Conservation (phyloP, 768 basidiomycete species). For the Ramaria sp. region DNA sequence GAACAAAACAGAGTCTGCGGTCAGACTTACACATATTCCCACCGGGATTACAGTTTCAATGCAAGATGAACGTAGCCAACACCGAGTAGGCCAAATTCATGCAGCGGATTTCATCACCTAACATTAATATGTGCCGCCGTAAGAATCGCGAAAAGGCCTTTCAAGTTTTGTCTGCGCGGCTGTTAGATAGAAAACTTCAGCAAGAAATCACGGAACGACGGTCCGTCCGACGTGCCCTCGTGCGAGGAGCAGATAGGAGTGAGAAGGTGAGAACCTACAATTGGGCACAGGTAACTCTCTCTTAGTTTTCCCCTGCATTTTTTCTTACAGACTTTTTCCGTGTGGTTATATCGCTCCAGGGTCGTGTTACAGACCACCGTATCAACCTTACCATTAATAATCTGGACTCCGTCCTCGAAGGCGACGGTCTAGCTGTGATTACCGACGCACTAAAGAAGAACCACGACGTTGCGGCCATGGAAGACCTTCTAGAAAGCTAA, state of each 20-base stretch:
- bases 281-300: constrained; percentile 60
- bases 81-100: constrained; percentile 46
- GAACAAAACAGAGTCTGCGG: constrained; percentile 97
- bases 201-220: constrained; percentile 63
- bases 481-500: constrained; percentile 31
- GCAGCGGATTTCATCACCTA: neutral
- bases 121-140: neutral
- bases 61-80: constrained; percentile 96
- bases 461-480: constrained; percentile 45
- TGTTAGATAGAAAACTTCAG: constrained; percentile 70
- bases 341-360: constrained; percentile 35
- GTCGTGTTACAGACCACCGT: constrained; percentile 88
- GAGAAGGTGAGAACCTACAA: constrained; percentile 97
- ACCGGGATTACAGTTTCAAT: constrained; percentile 93
- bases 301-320: neutral
- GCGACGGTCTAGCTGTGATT: constrained; percentile 47
- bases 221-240: constrained; percentile 56
- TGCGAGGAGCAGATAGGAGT: constrained; percentile 75
- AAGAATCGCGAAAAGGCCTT: constrained; percentile 93
- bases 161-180: constrained; percentile 74
- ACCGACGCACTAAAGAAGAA: constrained; percentile 41
- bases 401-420: constrained; percentile 53
- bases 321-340: neutral
- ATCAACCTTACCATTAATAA: constrained; percentile 67
- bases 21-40: constrained; percentile 85